Conservation (phyloP, 2,329 filamentous ascomycete species). For the Diaporthe ilicicola region DNA sequence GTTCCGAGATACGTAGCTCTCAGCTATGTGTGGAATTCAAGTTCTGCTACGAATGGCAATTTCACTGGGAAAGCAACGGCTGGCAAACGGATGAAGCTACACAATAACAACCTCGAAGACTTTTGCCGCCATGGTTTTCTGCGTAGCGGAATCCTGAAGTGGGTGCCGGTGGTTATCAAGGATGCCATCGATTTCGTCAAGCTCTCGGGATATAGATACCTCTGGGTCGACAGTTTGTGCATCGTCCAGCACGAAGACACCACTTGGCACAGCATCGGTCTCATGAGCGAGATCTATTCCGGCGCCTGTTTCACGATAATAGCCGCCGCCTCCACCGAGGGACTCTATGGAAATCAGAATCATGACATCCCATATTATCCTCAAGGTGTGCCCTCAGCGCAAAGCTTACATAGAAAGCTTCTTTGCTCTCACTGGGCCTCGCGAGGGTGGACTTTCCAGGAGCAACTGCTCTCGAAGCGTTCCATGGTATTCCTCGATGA, state of each 20-base stretch:
- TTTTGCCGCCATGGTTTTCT: not conserved
- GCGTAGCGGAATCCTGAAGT: not conserved
- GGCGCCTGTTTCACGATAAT: slow-evolving; percentile 37
- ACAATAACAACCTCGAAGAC: not conserved
- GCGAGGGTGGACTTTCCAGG: slow-evolving; percentile 11
- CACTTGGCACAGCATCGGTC: not conserved
- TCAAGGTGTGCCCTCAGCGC: not conserved
- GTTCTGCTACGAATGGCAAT: no score
- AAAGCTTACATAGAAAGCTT: not conserved
- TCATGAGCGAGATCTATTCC: slow-evolving; percentile 36
- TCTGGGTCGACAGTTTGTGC: slow-evolving; percentile 46
- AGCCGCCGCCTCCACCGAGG: not conserved
- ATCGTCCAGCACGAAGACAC: slow-evolving; percentile 41
- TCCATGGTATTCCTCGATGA: not conserved
- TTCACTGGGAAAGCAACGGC: not conserved
- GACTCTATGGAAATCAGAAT: not conserved
- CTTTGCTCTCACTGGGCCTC: not conserved
- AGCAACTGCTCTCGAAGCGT: slow-evolving; percentile 10
- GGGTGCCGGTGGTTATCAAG: not conserved
- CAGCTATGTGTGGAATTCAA: not conserved
- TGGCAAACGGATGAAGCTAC: not conserved
- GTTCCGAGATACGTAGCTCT: slow-evolving; percentile 1
- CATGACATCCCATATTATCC: not conserved
- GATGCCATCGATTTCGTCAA: not conserved
- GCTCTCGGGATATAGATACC: slow-evolving; percentile 31